Evolutionary conservation across 495 filamentous ascomycete species (phyloP), one percentile per base, ranked within the genome.

Genomic region (Paragyromitra xinjiangensis): DNA sequence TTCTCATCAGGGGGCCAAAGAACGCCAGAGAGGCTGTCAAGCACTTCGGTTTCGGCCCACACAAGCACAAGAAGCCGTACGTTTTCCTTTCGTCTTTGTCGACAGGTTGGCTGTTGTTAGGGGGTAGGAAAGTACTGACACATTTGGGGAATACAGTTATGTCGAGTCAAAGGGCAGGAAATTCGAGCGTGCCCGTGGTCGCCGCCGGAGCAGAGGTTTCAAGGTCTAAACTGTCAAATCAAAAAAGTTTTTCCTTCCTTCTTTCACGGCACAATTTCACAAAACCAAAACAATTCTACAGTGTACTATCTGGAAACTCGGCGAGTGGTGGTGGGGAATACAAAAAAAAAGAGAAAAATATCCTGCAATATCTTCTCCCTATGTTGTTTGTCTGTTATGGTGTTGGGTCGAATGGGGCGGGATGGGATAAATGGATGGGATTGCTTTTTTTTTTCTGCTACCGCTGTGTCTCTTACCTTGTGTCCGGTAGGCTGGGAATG

Each of bases 161-260:
- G 90, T 99, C 82, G 90, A 91, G 85, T 95, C 92, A 89, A 99
- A 99, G 91, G 96, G 96, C 82, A 92, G 96, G 85, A 99, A 99
- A 89, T 99, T 98, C 88, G 95, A 99, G 90, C 88, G 89, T 69
- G 95, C 95, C 84, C 94, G 95, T 94, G 95, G 95, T 84, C 93
- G 95, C 85, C 95, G 95, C 88, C 88, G 93, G 85, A 97, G 94
- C 80, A 87, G 90, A 78, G 95, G 96, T 88, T 99, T 98, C 93
- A 99, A 99, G 93, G 95, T 99, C 84, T 99, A 95, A 88, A 73
- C 48, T 37, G 53, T 64, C 50, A 50, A 53, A 78, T 79, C 26
- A 64, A 78, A 76, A 59, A 78, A n/a, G 26, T 78, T 78, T 65
- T 71, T 71, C 45, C 22, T 59, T 48, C 39, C 39, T 64, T 59